Conservation (phyloP, 2,329 filamentous ascomycete species). For the Ophiostoma sp. region DNA sequence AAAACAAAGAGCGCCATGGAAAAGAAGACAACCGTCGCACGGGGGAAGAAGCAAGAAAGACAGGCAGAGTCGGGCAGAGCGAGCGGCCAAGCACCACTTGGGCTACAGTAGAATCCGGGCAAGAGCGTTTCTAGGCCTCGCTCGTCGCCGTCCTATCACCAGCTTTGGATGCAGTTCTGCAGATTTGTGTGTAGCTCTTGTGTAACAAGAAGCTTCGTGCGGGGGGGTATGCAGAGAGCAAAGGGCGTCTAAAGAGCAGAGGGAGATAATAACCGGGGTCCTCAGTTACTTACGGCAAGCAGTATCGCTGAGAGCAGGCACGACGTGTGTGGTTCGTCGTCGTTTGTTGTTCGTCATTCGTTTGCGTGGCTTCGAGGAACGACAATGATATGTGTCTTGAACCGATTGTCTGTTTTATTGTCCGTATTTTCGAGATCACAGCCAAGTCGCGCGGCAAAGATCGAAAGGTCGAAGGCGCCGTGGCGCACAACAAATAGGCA, state of each 20-base stretch:
- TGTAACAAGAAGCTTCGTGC: background rate
- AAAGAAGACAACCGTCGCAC: background rate
- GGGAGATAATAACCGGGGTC: background rate
- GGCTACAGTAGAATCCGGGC: background rate
- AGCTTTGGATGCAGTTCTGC: background rate
- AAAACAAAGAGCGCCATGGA: background rate
- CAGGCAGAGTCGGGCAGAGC: background rate
- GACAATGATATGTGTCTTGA: background rate
- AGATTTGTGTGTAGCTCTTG: background rate
- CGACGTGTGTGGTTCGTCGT: background rate
- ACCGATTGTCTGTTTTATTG: background rate
- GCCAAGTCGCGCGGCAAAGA: background rate
- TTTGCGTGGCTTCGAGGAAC: background rate
- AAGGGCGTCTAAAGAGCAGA: background rate
- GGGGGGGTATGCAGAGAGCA: background rate
- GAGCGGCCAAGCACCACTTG: background rate
- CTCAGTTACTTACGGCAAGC: background rate
- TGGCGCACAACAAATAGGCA: background rate
- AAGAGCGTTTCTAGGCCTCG: background rate
- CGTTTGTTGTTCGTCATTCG: background rate
- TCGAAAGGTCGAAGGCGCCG: background rate
- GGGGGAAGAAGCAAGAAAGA: background rate
- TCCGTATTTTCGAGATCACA: background rate
- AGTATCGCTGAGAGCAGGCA: background rate
- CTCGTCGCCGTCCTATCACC: background rate